Conservation (phyloP, 164 flowering plant genomes). For the Akebia trifoliata region DNA sequence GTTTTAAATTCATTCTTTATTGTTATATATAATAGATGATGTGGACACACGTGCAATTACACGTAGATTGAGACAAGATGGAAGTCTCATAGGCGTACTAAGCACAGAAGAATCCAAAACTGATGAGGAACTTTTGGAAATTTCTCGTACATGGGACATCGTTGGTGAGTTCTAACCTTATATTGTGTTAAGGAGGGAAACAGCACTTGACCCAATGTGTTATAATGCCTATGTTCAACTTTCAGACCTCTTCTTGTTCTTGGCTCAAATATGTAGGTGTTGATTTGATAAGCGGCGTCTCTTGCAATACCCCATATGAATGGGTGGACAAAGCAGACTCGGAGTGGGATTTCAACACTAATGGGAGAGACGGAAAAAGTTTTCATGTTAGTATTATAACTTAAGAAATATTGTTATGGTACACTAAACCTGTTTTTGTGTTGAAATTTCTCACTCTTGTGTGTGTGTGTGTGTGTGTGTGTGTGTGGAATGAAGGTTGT, state of each 20-base stretch:
- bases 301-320: conserved; percentile 67
- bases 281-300: conserved; percentile 73
- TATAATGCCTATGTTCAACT: neutral
- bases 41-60: conserved; percentile 94
- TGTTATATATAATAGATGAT: conserved; percentile 48
- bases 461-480: neutral
- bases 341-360: conserved; percentile 63
- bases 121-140: conserved; percentile 59
- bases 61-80: conserved; percentile 77
- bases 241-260: neutral
- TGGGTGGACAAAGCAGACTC: conserved; percentile 63
- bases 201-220: neutral
- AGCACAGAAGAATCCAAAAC: conserved; percentile 68
- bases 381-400: conserved; percentile 42
- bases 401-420: neutral
- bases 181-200: neutral
- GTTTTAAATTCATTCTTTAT: conserved; percentile 3
- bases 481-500: conserved; percentile 46
- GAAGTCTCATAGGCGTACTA: conserved; percentile 77
- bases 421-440: neutral
- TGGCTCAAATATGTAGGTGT: conserved; percentile 45
- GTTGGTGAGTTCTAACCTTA: conserved; percentile 44
- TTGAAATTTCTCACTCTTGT: conserved; percentile 1
- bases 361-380: conserved; percentile 26
- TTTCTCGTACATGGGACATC: conserved; percentile 76